These are phyloP conservation scores for Colletotrichum costaricense DNA, from an alignment of 2,329 filamentous ascomycete genomes.

Conservation along the genomic window DNA sequence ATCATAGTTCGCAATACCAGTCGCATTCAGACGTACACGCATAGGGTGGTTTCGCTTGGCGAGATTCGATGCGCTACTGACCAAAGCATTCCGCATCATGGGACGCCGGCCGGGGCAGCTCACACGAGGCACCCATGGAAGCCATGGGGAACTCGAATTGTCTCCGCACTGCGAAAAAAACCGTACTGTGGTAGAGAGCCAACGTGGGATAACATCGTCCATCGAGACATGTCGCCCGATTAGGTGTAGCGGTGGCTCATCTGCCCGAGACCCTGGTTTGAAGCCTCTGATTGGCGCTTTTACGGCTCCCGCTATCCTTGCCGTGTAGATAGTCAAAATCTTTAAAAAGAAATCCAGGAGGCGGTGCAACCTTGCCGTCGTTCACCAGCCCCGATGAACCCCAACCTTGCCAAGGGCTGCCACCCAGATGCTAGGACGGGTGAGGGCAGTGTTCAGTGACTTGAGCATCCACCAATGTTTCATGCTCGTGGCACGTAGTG, in stretches of 20 bases:
- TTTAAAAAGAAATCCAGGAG: constrained; percentile 37
- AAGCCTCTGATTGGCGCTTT: constrained; percentile 27
- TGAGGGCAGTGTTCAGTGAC: constrained; percentile 16
- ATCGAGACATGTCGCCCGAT: constrained; percentile 36
- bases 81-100: constrained; percentile 14
- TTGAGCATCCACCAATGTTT: constrained; percentile 22
- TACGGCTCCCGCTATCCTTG: constrained; percentile 34
- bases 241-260: constrained; percentile 35
- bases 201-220: constrained; percentile 16
- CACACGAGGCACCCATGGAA: constrained; percentile 2
- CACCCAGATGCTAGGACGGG: constrained; percentile 19
- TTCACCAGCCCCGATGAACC: constrained; percentile 29
- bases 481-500: constrained; percentile 14
- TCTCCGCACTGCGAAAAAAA: constrained; percentile 2
- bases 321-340: constrained; percentile 34
- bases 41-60: constrained; percentile 24
- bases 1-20: constrained; percentile 12
- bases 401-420: constrained; percentile 29
- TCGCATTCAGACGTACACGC: constrained; percentile 12
- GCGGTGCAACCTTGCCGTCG: constrained; percentile 34
- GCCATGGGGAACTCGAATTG: not conserved
- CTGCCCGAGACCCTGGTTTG: constrained; percentile 10
- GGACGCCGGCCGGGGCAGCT: constrained; percentile 1
- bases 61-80: constrained; percentile 10
- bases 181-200: not conserved